phyloP scores from a whole-genome alignment of 495 filamentous ascomycete species.

The Tuber microsphaerosporum region DNA sequence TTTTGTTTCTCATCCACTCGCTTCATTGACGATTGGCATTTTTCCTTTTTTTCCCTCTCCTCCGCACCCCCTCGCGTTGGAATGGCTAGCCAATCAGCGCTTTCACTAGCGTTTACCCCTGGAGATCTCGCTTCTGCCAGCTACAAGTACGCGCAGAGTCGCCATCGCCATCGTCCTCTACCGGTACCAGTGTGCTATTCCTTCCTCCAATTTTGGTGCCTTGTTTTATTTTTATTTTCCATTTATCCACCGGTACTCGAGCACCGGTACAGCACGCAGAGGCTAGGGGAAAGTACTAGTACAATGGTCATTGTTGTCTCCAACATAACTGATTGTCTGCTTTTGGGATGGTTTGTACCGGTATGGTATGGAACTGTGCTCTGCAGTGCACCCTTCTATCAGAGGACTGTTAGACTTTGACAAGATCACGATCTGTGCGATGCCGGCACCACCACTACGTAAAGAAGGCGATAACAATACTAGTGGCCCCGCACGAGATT shows the following conservation, averaged over 20 bases:
- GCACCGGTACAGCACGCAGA: neutral
- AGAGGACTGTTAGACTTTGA: neutral
- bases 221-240: neutral
- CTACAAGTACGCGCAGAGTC: neutral
- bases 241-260: too few relatives aligned
- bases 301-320: neutral
- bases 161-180: neutral
- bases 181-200: neutral
- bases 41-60: neutral
- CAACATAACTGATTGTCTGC: neutral
- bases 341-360: neutral
- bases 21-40: neutral
- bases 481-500: too few relatives aligned
- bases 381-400: neutral
- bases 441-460: neutral
- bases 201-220: neutral
- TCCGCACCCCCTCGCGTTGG: neutral
- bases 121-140: constrained; percentile 3
- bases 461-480: too few relatives aligned
- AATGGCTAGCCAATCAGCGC: neutral
- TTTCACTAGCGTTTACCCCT: neutral
- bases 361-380: neutral
- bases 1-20: neutral
- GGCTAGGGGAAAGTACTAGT: neutral
- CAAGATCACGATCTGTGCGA: neutral